Evolutionary conservation across 768 basidiomycete species (phyloP), one percentile per base, ranked within the genome.

Genomic region (Termitomyces sp.): DNA sequence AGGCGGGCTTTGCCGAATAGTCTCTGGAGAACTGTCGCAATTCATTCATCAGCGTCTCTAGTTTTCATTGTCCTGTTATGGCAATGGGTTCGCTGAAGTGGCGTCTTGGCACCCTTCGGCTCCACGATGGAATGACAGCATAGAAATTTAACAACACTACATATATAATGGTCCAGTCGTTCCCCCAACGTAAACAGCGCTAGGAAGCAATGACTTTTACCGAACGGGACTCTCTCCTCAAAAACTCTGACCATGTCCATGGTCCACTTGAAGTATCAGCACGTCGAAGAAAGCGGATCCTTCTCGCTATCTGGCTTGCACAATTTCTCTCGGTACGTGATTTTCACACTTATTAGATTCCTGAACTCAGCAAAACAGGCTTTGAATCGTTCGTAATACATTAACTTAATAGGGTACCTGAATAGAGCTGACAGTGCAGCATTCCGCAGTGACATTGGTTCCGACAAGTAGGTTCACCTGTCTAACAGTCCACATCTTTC

Each of bases 251-350:
- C 36, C n/a, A 23, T 38, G 12, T 28, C 32, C 44, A 66, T 28
- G 87, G 86, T 0, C 88, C 88, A 13, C 68, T 81, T 14, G 86
- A 89, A 41, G 81, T 91, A 28, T 75, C 82, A n/a, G 68, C 68
- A 13, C 77, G 77, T 4, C 85, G 79, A 16, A 77, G 86, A 9
- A 77, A 81, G 64, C 78, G 81, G 0, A 90, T 91, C 58, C 68
- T 90, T n/a, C 80, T 80, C 16, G 87, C 87, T 41, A 77, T 91
- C 26, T 89, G 87, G 88, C 73, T 80, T 1, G 87, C 85, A 2
- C 85, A 82, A 5, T 89, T 91, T 71, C 79, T 92, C 44, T 86
- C 85, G 33, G 89, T 91, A 64, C 66, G 88, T 78, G 10, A n/a
- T 18, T 32, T 44, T 13, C 1, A 38, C 14, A 7, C 2, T 16